Evolutionary conservation across 2,329 filamentous ascomycete genomes (phyloP), one percentile per base, ranked within the genome.

Genomic region (Xylaria sp.): DNA sequence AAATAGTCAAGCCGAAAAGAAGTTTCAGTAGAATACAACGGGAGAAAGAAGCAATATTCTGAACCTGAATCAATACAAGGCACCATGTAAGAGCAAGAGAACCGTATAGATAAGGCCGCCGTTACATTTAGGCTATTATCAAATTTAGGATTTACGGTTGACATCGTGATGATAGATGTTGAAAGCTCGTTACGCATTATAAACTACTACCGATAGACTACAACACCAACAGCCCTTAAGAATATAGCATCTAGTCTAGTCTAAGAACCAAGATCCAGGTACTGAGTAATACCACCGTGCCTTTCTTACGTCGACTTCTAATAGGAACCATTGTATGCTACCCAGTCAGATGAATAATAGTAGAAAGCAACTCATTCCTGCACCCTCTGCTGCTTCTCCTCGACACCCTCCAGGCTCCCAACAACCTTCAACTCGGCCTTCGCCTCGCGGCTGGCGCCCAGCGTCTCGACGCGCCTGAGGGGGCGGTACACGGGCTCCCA

Each of bases 401-500:
- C 55, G 27, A 68, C 71, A 61, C 69, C 71, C 63, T 74, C 72
- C 57, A 82, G 19, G 19, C 77, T 84, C 7, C 82, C 82, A 5
- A 82, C 83, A 57, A 83, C 79, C 67, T 87, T 86, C 70, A 88
- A 77, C 78, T 90, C 85, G 0, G 88, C 89, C 78, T 80, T 89
- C 0, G 90, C 90, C 71, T 83, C 80, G n/a, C 87, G 82, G 56
- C 83, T 85, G 0, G 89, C 89, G 0, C 77, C 78, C 4, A 81
- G 79, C 32, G 82, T 79, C 21, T 82, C 80, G 4, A 93, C 88
- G 42, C 84, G 82, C 76, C 84, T 86, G 72, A 93, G 77, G 1
- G 88, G 86, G 30, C 91, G 80, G 77, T 94, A 95, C 57, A 84
- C 84, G 0, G 92, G 85, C 69, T 91, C 83, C 92, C 92, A 94